phyloP scores from a whole-genome alignment of 2,329 filamentous ascomycete genomes.

The Pyrenophora teres region DNA sequence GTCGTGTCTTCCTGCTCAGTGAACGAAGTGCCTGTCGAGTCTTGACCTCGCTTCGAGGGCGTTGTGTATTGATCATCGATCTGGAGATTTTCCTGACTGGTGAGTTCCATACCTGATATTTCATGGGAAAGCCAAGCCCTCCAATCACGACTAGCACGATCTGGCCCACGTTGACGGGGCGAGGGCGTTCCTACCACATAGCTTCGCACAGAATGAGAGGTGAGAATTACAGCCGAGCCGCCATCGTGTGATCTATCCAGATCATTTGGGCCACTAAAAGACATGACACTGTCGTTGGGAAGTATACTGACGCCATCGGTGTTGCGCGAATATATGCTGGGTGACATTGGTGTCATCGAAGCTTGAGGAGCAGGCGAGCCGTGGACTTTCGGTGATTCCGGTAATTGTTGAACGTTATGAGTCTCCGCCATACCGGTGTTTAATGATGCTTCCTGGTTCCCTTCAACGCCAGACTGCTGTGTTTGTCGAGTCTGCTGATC shows the following conservation, averaged over 20 bases:
- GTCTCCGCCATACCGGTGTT: too few species aligned
- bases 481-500: not conserved
- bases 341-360: constrained; percentile 46
- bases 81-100: constrained; percentile 33
- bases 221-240: constrained; percentile 51
- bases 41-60: constrained; percentile 16
- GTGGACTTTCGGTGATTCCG: constrained; percentile 3
- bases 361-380: constrained; percentile 14
- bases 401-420: not conserved
- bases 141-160: constrained; percentile 52
- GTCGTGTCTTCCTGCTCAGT: constrained; percentile 35
- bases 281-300: constrained; percentile 42
- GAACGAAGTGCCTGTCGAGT: constrained; percentile 26
- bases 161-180: constrained; percentile 25
- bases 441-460: not conserved
- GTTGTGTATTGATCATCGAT: constrained; percentile 33
- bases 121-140: constrained; percentile 54
- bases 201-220: constrained; percentile 51
- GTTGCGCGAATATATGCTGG: constrained; percentile 54
- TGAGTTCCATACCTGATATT: constrained; percentile 45
- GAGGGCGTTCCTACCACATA: constrained; percentile 47
- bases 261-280: constrained; percentile 22
- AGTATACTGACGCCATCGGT: constrained; percentile 47
- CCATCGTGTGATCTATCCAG: constrained; percentile 14
- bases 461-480: not conserved